Base-by-base conservation (phyloP, 768 basidiomycete species). In the Xerocomus spinulosus region DNA sequence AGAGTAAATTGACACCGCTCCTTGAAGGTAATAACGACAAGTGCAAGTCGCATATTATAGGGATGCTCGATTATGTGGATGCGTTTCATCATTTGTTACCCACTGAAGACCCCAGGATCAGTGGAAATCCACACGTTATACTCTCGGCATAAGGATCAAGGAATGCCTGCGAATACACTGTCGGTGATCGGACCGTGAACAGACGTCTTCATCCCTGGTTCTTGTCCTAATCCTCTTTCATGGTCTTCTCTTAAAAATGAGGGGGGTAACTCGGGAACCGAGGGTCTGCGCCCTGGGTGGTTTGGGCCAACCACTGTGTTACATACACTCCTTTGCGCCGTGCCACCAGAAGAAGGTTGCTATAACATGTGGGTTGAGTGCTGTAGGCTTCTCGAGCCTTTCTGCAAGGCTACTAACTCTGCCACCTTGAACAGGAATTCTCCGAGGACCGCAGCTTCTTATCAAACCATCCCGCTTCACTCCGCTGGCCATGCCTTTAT, bases 141-240 rank as follows among this genome's bases (percentile, higher is more conserved):
- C 20, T 28, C 18, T 52, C 24, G 26, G 34, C 24, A 40, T 49
- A 54, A 51, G 57, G 56, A 60, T 60, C 50, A 45, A 49, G 60
- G 50, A 51, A 35, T 8, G 43, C 42, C 44, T 46, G 45, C 32
- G 33, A 43, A 37, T n/a, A 48, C 46, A 40, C 35, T 34, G 39
- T 51, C 38, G 48, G 46, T 48, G 25, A 44, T 25, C 7, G 41
- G 25, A 48, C 59, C 60, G 49, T 58, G 54, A 58, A 41, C 37
- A 17, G 36, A 18, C 37, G 18, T n/a, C 30, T 37, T 35, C 18
- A 32, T 42, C 44, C 40, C 33, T 43, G 42, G 21, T 24, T 26
- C 20, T 35, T n/a, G 13, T 32, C 12, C n/a, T n/a, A n/a, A n/a
- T n/a, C n/a, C n/a, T n/a, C n/a, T n/a, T n/a, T n/a, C n/a, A n/a